Base-by-base conservation (phyloP, 2,329 filamentous ascomycete genomes). In the Pyrenochaeta sp. region DNA sequence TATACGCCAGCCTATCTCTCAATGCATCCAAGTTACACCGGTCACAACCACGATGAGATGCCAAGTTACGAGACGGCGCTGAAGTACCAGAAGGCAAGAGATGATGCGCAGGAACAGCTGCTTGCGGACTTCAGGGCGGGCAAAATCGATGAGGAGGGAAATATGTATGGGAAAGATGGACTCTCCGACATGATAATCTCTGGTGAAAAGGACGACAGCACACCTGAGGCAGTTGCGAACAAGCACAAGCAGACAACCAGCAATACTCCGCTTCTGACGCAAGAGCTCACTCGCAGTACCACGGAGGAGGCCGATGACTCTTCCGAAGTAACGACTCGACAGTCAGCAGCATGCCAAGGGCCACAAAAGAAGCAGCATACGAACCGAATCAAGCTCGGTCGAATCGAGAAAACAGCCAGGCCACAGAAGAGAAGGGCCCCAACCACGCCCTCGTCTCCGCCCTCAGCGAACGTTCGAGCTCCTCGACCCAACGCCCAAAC, bases 131-230 rank as follows among this genome's bases (percentile, higher is more conserved):
- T 37, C 22, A 9, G 52, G 13, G 61, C 56, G 3, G 67, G 68
- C 5, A 52, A 46, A n/a, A 66, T 71, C 22, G 67, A 72, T 27
- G 64, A 62, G 22, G 24, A 63, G 2, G 68, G 65, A 2, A 61
- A 64, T 6, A 9, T 58, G 7, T 34, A 13, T 12, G 32, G 24
- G n/a, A 10, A 22, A 5, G 24, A 49, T 25, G 36, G 34, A 30
- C 15, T 12, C n/a, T 49, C 13, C 7, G 30, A 19, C 25, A 44
- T 27, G 13, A 42, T 8, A n/a, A 12, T 27, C 6, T 43, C 40
- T 25, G 19, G 10, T 24, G 42, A 37, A 7, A 24, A 15, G 10
- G 30, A 13, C 32, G 22, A n/a, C 34, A 50, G 6, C 36, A 37
- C 8, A 13, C 22, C 19, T 22, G 19, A 24, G 19, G 1, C 27